A percentile compares a stretch with the other conserved stretches of the same genome.
phyloP scores from a whole-genome alignment of 2,329 filamentous ascomycete genomes.

The Colletotrichum lentis region DNA sequence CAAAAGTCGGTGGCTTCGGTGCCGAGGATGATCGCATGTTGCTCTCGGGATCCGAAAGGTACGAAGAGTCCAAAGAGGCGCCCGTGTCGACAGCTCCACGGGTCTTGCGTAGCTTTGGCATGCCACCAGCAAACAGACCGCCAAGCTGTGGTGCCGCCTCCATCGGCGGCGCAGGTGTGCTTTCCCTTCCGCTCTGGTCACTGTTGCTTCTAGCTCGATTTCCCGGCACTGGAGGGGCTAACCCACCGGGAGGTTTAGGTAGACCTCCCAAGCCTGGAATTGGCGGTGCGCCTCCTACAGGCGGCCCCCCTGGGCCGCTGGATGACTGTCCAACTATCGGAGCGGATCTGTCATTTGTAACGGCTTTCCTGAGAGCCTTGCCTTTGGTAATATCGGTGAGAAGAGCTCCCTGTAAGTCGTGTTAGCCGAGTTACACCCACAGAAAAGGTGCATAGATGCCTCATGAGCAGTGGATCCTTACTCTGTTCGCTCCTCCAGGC shows the following conservation, averaged over 20 bases:
- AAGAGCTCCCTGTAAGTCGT: slow-evolving; percentile 73
- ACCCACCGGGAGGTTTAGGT: slow-evolving; percentile 65
- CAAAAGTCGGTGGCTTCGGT: slow-evolving; percentile 61
- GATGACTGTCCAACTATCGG: slow-evolving; percentile 70
- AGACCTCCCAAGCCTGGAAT: slow-evolving; percentile 67
- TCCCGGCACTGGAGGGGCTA: slow-evolving; percentile 75
- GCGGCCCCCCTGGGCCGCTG: slow-evolving; percentile 63
- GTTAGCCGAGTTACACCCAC: slow-evolving; percentile 29
- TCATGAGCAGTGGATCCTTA: slow-evolving; percentile 54
- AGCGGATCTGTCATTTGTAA: slow-evolving; percentile 91
- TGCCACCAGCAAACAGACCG: slow-evolving; percentile 90
- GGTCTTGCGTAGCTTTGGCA: slow-evolving; percentile 91
- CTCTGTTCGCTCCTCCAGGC: slow-evolving; percentile 64
- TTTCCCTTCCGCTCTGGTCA: slow-evolving; percentile 67
- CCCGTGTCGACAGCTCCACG: slow-evolving; percentile 82
- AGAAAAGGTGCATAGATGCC: no score
- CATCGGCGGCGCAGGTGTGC: slow-evolving; percentile 51
- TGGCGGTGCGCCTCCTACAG: slow-evolving; percentile 80
- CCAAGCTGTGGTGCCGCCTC: slow-evolving; percentile 80
- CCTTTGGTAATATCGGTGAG: slow-evolving; percentile 90
- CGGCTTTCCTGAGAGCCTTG: slow-evolving; percentile 79
- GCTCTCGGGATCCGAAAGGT: slow-evolving; percentile 81
- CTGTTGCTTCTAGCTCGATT: slow-evolving; percentile 85
- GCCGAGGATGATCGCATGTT: slow-evolving; percentile 53
- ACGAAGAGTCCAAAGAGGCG: slow-evolving; percentile 67